These are phyloP conservation scores for Cryptococcus sp. DNA, from an alignment of 1,284 basidiomycete species.

Conservation along the genomic window DNA sequence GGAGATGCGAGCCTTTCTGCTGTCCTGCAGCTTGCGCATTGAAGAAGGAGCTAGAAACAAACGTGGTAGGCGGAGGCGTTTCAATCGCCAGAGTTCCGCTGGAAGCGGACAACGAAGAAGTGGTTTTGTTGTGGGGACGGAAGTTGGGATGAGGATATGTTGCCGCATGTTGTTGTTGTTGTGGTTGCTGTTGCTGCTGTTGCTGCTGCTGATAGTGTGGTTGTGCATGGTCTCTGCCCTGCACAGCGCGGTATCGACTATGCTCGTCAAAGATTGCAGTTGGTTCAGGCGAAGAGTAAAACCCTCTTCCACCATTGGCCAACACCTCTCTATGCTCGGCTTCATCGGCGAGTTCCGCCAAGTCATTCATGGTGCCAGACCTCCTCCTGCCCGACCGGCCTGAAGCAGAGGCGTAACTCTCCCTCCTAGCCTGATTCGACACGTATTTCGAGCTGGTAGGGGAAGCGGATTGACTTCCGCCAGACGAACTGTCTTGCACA, in stretches of 20 bases:
- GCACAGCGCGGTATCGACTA: background rate
- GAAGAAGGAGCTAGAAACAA: slow-evolving; percentile 19
- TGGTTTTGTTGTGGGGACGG: slow-evolving; percentile 31
- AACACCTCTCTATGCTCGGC: too few species aligned
- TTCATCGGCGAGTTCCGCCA: slow-evolving; percentile 10
- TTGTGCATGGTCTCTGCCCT: background rate
- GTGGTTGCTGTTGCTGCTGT: background rate
- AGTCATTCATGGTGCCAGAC: slow-evolving; percentile 17
- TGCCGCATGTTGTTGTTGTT: background rate
- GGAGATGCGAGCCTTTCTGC: slow-evolving; percentile 4
- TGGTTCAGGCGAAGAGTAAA: slow-evolving; percentile 9
- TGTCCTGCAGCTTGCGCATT: slow-evolving; percentile 7
- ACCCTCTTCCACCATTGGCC: slow-evolving; percentile 1
- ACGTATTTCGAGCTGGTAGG: slow-evolving; percentile 47
- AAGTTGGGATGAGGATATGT: slow-evolving; percentile 12
- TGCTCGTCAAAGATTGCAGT: slow-evolving; percentile 15
- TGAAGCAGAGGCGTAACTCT: slow-evolving; percentile 26
- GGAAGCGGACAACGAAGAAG: slow-evolving; percentile 34
- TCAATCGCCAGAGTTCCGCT: slow-evolving; percentile 29
- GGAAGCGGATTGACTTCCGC: slow-evolving; percentile 37
- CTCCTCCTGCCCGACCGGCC: slow-evolving; percentile 7
- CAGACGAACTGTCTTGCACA: slow-evolving; percentile 31
- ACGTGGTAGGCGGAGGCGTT: slow-evolving; percentile 24
- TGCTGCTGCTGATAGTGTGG: background rate
- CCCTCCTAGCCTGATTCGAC: slow-evolving; percentile 16